phyloP scores from a whole-genome alignment of 495 filamentous ascomycete genomes.

The Massariosphaeria phaeospora region DNA sequence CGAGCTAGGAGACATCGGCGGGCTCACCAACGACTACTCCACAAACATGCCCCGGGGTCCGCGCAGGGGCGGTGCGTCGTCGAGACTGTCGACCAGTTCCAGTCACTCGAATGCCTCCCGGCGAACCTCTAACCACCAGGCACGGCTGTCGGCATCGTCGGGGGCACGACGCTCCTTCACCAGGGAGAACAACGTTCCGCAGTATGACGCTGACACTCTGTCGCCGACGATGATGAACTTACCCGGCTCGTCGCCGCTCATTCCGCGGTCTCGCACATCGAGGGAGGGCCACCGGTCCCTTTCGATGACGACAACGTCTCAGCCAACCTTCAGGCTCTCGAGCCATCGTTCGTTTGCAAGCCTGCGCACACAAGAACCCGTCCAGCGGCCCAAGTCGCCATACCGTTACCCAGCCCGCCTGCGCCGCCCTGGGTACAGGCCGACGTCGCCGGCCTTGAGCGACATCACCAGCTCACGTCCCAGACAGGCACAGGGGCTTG shows the following conservation, averaged over 20 bases:
- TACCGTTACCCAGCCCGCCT: constrained; percentile 61
- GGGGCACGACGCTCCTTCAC: constrained; percentile 15
- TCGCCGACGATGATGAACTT: constrained; percentile 31
- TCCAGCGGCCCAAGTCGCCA: constrained; percentile 56
- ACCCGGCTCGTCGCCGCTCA: constrained; percentile 32
- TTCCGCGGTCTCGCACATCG: constrained; percentile 28
- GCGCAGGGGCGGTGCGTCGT: constrained; percentile 30
- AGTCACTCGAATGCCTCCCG: constrained; percentile 23
- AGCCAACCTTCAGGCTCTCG: constrained; percentile 48
- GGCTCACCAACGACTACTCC: constrained; percentile 51
- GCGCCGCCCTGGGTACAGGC: constrained; percentile 59
- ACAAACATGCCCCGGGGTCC: constrained; percentile 29
- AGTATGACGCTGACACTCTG: constrained; percentile 25
- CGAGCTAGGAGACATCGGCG: constrained; percentile 62
- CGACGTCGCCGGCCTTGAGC: constrained; percentile 53
- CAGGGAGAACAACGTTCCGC: constrained; percentile 22
- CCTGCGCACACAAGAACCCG: constrained; percentile 42
- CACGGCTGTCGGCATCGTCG: constrained; percentile 29
- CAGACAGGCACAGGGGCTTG: constrained; percentile 8
- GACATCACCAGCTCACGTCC: constrained; percentile 15
- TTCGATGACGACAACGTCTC: constrained; percentile 53
- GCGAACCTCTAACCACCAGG: constrained; percentile 14
- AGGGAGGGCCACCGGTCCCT: constrained; percentile 48
- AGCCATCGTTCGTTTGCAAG: constrained; percentile 52
- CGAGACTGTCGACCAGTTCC: constrained; percentile 31